Conservation (phyloP, 106 monocot genomes). For the Alisma plantagoaquatica region DNA sequence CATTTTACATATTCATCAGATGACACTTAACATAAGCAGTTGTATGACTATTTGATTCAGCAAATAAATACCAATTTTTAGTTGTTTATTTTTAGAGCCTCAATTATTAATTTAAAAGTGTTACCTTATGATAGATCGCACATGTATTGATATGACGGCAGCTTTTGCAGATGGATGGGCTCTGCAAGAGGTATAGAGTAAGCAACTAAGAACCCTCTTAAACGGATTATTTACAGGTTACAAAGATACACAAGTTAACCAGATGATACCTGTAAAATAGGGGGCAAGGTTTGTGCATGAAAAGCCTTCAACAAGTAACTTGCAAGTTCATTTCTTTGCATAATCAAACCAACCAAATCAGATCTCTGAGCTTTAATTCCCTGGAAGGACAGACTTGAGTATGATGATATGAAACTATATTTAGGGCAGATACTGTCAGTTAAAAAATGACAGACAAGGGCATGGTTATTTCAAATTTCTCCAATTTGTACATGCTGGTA, state of each 20-base stretch:
- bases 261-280: constrained; percentile 91
- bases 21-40: too few relatives aligned
- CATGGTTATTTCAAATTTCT: too few relatives aligned
- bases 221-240: too few relatives aligned
- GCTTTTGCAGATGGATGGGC: constrained; percentile 45
- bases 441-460: neutral
- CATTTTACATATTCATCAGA: too few relatives aligned
- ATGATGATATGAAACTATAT: neutral
- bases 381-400: constrained; percentile 19
- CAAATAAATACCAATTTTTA: too few relatives aligned
- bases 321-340: constrained; percentile 97
- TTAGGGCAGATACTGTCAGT: neutral
- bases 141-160: constrained; percentile 85
- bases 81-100: too few relatives aligned
- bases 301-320: constrained; percentile 71
- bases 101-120: neutral
- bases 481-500: too few relatives aligned
- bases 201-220: neutral
- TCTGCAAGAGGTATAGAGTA: constrained; percentile 28
- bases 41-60: too few relatives aligned
- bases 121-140: constrained; percentile 88
- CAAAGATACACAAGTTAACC: too few relatives aligned
- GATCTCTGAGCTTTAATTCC: constrained; percentile 83
- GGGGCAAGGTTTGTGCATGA: constrained; percentile 51
- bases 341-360: constrained; percentile 87